Base-by-base conservation (phyloP, 1,284 basidiomycete genomes). In the Fomitopsis palustris region DNA sequence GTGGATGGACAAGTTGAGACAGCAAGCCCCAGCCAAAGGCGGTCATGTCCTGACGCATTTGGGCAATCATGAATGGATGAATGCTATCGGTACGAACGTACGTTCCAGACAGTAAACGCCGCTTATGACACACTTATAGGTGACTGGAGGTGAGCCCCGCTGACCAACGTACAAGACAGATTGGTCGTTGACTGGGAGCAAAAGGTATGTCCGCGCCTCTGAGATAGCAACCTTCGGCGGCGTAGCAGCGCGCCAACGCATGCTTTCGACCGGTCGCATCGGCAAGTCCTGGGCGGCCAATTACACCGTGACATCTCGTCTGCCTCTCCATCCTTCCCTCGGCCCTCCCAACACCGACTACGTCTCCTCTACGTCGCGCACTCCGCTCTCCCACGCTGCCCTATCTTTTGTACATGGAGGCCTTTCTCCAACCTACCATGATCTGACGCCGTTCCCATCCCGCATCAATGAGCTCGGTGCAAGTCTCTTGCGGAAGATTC, bases 31-130 rank as follows among this genome's bases (percentile, higher is more conserved):
- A 1, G 73, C 73, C 0, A 78, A 74, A 6, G 93, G 93, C 1
- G 95, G 92, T 0, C 80, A 78, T 9, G 81, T 98, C 12, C 71
- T 96, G 29, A 87, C 83, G 17, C 81, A 93, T 59, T 75, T 96
- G 27, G 95, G 95, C n/a, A 98, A 95, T 67, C 92, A 94, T 63
- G 92, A 93, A 69, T 86, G 84, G 81, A 95, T 96, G 94, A 96
- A 96, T 66, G 86, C 84, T 8, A 87, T 95, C 64, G 90, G 90
- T 85, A 62, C 55, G 78, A 14, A 23, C 38, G 33, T 25, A 8
- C 21, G 12, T 23, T 3, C 60, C 16, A 6, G 10, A 7, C 6
- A 14, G 16, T 6, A 4, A 49, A 12, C 16, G 43, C 14, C 2
- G n/a, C 21, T 33, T 14, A 35, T 12, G 7, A 8, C 25, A 14